Evolutionary conservation across 1,284 basidiomycete species (phyloP), one percentile per base, ranked within the genome.

Genomic region (Fomitopsis palustris): DNA sequence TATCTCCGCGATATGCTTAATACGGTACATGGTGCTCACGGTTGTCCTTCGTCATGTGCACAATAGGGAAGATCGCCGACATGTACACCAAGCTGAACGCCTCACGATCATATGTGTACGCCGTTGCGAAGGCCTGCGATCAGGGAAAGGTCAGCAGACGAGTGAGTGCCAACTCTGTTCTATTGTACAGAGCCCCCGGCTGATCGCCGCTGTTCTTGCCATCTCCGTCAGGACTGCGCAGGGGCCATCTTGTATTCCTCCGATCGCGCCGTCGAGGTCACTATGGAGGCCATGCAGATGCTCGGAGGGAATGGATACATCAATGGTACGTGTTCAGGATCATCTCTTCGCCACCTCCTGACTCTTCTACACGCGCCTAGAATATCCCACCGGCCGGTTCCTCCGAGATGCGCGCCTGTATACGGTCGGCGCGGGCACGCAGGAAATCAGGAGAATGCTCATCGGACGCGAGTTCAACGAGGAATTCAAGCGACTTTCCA

Each of bases 31-130:
- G 8, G 35, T 6, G 56, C 17, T 19, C 19, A n/a, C 14, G 43
- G 43, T 56, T 37, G 25, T 0, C 21, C 9, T 21, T 16, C 54
- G 10, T 16, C 55, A 42, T 23, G 57, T 38, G 39, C 49, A 61
- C 52, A 27, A 19, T 64, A 90, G 88, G 80, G 56, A 91, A 91
- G 69, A 86, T 91, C 54, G 90, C 89, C 69, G 95, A 98, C 74
- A 98, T 98, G 95, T 98, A 97, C 72, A 97, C 95, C 19, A 94
- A 92, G 72, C 78, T 98, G 54, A 92, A 88, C 66, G 92, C 95
- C 4, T 91, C 92, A 58, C 81, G 96, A 57, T 83, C 93, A 31
- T 97, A 97, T 72, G 93, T 96, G 49, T 98, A 98, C 73, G 90
- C 93, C 25, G 95, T 98, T 23, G 94, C 92, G 5, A 80, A 87